These are phyloP conservation scores for Penicillium sp. DNA, from an alignment of 2,329 filamentous ascomycete species.

Conservation along the genomic window DNA sequence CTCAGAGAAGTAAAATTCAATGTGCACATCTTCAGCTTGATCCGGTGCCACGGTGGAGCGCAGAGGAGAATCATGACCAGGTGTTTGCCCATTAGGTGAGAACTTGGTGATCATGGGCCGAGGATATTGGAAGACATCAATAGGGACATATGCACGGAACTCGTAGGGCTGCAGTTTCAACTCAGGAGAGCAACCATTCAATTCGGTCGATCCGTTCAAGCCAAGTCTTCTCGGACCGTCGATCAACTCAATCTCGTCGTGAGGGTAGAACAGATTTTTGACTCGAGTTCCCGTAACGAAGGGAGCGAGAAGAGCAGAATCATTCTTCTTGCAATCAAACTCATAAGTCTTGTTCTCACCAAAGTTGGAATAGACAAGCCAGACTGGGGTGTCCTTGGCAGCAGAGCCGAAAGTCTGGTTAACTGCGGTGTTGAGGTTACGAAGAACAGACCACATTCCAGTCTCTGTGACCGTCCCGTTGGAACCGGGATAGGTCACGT, in stretches of 20 bases:
- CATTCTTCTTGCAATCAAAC: slow-evolving; percentile 57
- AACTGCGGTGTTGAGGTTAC: slow-evolving; percentile 50
- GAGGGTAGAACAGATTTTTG: slow-evolving; percentile 64
- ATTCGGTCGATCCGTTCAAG: slow-evolving; percentile 49
- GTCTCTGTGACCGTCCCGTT: slow-evolving; percentile 56
- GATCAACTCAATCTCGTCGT: slow-evolving; percentile 56
- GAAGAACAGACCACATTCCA: slow-evolving; percentile 62
- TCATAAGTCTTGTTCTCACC: slow-evolving; percentile 54
- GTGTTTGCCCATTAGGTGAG: slow-evolving; percentile 31
- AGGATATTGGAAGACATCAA: slow-evolving; percentile 51
- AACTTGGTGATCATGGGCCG: slow-evolving; percentile 62
- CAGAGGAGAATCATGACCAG: slow-evolving; percentile 62
- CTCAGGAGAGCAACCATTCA: slow-evolving; percentile 58
- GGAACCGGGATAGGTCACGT: slow-evolving; percentile 56
- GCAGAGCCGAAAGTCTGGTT: slow-evolving; percentile 51
- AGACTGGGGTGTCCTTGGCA: slow-evolving; percentile 47
- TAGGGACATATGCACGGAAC: slow-evolving; percentile 63
- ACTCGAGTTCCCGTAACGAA: slow-evolving; percentile 58
- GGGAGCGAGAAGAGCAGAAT: slow-evolving; percentile 57
- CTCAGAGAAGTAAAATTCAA: slow-evolving; percentile 57
- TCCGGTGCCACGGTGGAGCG: slow-evolving; percentile 50
- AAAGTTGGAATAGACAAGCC: slow-evolving; percentile 49
- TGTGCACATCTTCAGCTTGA: slow-evolving; percentile 50
- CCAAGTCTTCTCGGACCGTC: slow-evolving; percentile 49
- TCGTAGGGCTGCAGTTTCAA: slow-evolving; percentile 60